These are phyloP conservation scores for Sicyos edulis DNA, from an alignment of 306 rosid species.

Conservation along the genomic window DNA sequence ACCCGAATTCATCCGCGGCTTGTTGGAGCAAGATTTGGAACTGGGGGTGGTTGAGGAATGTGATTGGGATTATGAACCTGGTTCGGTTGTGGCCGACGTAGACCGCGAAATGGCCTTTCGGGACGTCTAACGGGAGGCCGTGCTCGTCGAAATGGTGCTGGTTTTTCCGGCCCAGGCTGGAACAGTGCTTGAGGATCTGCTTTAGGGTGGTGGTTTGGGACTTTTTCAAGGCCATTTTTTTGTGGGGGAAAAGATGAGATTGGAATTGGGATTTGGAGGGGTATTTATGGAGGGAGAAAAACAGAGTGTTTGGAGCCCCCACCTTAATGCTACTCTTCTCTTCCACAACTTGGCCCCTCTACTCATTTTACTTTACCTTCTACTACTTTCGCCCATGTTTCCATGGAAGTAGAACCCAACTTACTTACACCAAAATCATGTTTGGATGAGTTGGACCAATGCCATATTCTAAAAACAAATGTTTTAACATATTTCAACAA, in stretches of 20 bases:
- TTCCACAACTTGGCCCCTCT: constrained; percentile 55
- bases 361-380: not conserved
- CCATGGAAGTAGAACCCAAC: no score
- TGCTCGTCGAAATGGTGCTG: constrained; percentile 41
- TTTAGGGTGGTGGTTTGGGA: constrained; percentile 62
- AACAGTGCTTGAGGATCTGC: constrained; percentile 81
- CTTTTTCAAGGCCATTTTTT: constrained; percentile 60
- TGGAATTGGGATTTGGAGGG: constrained; percentile 18
- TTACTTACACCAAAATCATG: no score
- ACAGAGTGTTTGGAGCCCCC: constrained; percentile 26
- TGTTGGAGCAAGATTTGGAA: constrained; percentile 70
- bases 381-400: not conserved
- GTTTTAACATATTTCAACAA: no score
- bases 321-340: constrained; percentile 30
- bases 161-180: constrained; percentile 58
- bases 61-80: constrained; percentile 74
- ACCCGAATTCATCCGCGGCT: constrained; percentile 93
- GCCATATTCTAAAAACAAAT: no score
- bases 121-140: constrained; percentile 63
- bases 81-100: constrained; percentile 85
- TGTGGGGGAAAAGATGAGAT: not conserved
- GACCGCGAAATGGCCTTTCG: constrained; percentile 90
- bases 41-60: constrained; percentile 61
- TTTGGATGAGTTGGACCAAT: no score
- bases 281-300: constrained; percentile 44